Evolutionary conservation across 1,139 yeast genomes (phyloP), one percentile per base, ranked within the genome.

Genomic region (Taphrina sp.): DNA sequence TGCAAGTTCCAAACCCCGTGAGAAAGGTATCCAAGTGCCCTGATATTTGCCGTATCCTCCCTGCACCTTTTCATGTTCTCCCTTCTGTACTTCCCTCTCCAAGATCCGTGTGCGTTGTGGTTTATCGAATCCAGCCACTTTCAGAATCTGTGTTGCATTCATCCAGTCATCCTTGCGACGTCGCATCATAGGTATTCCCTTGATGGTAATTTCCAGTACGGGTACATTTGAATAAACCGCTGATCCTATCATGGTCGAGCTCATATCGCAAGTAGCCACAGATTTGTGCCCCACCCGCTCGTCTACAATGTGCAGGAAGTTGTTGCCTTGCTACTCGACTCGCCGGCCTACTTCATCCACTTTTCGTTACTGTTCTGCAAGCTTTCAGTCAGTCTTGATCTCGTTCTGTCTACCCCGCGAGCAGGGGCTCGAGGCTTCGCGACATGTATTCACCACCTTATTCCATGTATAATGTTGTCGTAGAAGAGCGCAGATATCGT

Each of bases 31-130:
- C 61, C 61, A 56, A 20, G 58, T 57, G 7, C 59, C 97, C 70
- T 90, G 96, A 68, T 87, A 88, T 66, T 88, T 85, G 14, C 96
- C 96, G 66, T 89, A 88, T 0, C 96, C 96, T 44, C 96, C 96
- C 70, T 89, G 96, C 12, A 90, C 92, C 67, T 89, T 90, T 67
- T 90, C 96, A 69, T 89, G 95, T 39, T 75, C 74, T 26, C 95
- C 95, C 1, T 82, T 80, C 61, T 81, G 90, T n/a, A 90, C 87
- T 66, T 89, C 96, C 62, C 82, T 81, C 67, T 90, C 96, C 63
- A 89, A 75, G 59, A 89, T 80, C 63, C 89, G 82, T 5, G 95
- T 86, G 59, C 96, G 74, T 64, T 83, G 83, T 1, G 95, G 85
- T 69, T 90, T 86, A 60, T 95, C 94, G 58, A 86, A 80, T 56